Evolutionary conservation across 208 protist genomes (phyloP).

Genomic region (Leishmania major): DNA sequence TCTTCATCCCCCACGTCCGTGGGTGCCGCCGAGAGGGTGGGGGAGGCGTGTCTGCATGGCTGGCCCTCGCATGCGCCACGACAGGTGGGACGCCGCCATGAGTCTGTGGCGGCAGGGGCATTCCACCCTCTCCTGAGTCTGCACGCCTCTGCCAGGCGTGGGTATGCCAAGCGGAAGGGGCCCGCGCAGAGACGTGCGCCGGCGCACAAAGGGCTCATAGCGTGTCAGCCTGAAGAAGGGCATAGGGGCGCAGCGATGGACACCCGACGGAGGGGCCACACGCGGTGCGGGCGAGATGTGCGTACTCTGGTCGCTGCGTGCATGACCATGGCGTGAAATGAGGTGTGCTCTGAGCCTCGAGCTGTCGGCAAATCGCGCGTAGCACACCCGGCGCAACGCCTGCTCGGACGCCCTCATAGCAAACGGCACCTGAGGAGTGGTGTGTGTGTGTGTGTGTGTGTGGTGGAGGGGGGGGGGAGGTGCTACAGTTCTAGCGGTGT

Average conservation of each 20-base stretch:
- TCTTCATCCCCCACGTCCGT: background rate
- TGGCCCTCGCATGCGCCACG: background rate
- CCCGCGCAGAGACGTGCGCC: background rate
- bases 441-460: background rate
- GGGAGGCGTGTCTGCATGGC: background rate
- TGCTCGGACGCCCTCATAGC: background rate
- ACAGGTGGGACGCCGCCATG: background rate
- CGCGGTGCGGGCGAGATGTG: background rate
- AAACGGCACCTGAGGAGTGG: background rate
- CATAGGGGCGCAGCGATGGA: background rate
- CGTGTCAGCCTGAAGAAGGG: background rate
- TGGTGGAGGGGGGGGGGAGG: background rate
- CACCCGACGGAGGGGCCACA: background rate
- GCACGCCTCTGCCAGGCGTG: background rate
- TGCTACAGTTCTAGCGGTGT: background rate
- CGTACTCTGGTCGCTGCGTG: background rate
- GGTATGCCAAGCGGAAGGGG: background rate
- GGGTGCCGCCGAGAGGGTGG: background rate
- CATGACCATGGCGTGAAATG: background rate
- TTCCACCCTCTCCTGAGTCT: background rate
- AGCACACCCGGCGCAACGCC: background rate
- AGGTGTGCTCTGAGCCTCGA: background rate
- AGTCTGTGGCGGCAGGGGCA: background rate
- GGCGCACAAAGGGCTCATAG: background rate
- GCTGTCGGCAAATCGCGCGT: background rate